phyloP scores from a whole-genome alignment of 495 filamentous ascomycete species.

The Trichoderma orchidacearum region DNA sequence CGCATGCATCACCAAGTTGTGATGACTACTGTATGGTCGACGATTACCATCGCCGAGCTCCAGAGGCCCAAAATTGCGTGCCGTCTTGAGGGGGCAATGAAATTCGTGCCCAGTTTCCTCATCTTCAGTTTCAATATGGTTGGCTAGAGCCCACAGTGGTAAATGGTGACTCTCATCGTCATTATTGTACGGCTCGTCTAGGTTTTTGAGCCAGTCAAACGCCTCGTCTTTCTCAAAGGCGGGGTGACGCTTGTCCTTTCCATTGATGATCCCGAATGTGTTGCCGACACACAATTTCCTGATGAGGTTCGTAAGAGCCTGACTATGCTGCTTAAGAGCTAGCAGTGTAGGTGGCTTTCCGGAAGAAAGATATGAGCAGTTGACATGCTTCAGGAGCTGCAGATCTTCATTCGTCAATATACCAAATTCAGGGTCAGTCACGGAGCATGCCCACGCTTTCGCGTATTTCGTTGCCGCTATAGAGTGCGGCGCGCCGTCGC shows the following conservation, averaged over 20 bases:
- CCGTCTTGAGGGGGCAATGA: constrained; percentile 23
- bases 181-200: constrained; percentile 27
- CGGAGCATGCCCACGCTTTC: not conserved
- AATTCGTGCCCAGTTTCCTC: constrained; percentile 23
- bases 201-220: constrained; percentile 36
- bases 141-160: constrained; percentile 29
- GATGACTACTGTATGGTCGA: constrained; percentile 29
- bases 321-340: constrained; percentile 40
- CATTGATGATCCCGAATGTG: constrained; percentile 12
- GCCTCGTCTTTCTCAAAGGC: constrained; percentile 18
- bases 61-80: not conserved
- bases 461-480: not conserved
- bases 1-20: constrained; percentile 36
- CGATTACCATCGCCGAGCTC: not conserved
- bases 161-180: constrained; percentile 27
- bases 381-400: constrained; percentile 24
- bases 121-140: constrained; percentile 24
- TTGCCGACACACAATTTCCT: constrained; percentile 21
- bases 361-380: constrained; percentile 39
- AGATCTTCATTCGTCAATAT: constrained; percentile 1
- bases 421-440: not conserved
- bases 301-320: constrained; percentile 36
- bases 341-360: constrained; percentile 32
- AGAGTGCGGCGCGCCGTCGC: not conserved
- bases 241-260: constrained; percentile 2